Base-by-base conservation (phyloP, 2,329 filamentous ascomycete species). In the Beauveria medogensis region DNA sequence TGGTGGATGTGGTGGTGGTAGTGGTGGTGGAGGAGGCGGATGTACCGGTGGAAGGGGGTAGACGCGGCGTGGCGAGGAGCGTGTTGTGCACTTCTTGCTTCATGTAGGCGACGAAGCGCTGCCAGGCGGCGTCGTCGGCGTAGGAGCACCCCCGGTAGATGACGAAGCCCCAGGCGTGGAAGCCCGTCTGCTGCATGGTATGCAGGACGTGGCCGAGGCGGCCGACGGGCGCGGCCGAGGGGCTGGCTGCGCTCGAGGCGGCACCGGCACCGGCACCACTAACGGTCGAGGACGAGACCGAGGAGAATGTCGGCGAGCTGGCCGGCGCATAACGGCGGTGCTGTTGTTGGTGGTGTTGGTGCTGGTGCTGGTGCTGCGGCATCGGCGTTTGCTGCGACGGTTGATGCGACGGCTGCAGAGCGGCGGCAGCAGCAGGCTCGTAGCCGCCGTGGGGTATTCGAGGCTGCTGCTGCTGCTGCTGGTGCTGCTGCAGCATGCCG, bases 61-160 rank as follows among this genome's bases (percentile, higher is more conserved):
- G 44, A 20, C 28, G 28, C 6, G 47, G 55, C 37, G 47, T 34
- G 34, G 47, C 46, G 30, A 7, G 16, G 16, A 51, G 56, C 7
- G 56, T 40, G 34, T 7, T 9, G 46, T 34, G 56, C 37, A 51
- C 48, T 18, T 52, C 26, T 16, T 34, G 34, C 40, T 44, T 53
- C 56, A 52, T 52, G 56, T 56, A 30, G 26, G 26, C 10, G 12
- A 51, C 2, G 47, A 41, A 59, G 46, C 37, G 47, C 22, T 34
- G 46, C 47, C 56, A 59, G 18, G 37, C 47, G 37, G 37, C 22
- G 14, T 59, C 56, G 55, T 59, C 55, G 28, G 28, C 34, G 47
- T 59, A 59, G 28, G 56, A 37, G 43, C 54, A 46, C 26, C 56
- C 34, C 40, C 56, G 56, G 56, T 59, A 59, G 56, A 59, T 52